A percentile compares a stretch with the other conserved stretches of the same genome.
phyloP scores from a whole-genome alignment of 345 rosid genomes.

The Hibiscus trionum region DNA sequence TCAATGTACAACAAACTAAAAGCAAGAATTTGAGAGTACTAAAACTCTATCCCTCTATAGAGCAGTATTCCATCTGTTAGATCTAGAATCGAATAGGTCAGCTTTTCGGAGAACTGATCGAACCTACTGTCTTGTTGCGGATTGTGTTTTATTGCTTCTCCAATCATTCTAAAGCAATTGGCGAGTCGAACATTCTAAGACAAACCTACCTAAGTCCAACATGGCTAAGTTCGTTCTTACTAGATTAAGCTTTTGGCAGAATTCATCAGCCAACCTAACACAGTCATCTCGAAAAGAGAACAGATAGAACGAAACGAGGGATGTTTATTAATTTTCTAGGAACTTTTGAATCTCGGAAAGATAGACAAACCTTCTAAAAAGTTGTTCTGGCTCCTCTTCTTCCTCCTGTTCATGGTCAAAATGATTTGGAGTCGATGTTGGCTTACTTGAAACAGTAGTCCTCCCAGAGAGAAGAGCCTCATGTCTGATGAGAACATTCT shows the following conservation, averaged over 20 bases:
- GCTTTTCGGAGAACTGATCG: neutral
- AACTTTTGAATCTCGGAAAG: neutral
- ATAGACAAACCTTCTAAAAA: constrained; percentile 62
- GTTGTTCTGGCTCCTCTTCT: constrained; percentile 69
- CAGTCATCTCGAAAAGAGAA: neutral
- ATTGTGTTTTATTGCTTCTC: neutral
- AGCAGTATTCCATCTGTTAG: neutral
- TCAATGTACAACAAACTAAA: neutral
- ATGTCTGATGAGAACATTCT: constrained; percentile 70
- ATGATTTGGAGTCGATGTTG: constrained; percentile 30
- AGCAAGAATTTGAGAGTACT: neutral
- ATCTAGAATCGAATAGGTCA: neutral
- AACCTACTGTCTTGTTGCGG: neutral
- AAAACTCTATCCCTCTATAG: neutral
- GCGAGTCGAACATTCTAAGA: neutral
- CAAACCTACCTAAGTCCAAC: neutral
- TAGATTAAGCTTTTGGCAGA: neutral
- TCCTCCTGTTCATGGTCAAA: constrained; percentile 45
- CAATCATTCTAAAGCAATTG: neutral
- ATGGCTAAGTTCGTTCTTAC: neutral
- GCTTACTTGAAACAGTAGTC: constrained; percentile 30
- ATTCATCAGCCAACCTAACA: neutral
- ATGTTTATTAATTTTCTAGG: neutral
- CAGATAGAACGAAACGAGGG: neutral
- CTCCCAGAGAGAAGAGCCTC: constrained; percentile 61